Evolutionary conservation across 495 filamentous ascomycete species (phyloP).

Genomic region (Penicillium canescens): DNA sequence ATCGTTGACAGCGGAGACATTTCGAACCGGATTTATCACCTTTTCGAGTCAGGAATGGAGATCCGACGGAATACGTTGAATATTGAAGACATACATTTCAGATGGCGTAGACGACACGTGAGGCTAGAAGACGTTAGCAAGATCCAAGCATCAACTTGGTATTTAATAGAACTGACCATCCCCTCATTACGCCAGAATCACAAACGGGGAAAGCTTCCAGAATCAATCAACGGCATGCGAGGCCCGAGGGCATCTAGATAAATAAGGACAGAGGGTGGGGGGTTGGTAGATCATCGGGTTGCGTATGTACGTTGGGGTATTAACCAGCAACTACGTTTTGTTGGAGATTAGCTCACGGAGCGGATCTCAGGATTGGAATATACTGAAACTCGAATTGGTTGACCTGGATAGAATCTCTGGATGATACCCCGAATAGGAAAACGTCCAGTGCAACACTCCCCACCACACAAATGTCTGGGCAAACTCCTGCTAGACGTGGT

Average conservation of each 20-base stretch:
- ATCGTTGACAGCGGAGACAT: slow-evolving; percentile 46
- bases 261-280: slow-evolving; percentile 15
- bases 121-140: slow-evolving; percentile 29
- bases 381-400: slow-evolving; percentile 9
- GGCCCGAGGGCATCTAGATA: slow-evolving; percentile 18
- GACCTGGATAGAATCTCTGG: not conserved
- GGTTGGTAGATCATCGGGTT: slow-evolving; percentile 20
- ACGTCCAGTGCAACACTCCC: slow-evolving; percentile 20
- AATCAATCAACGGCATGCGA: slow-evolving; percentile 23
- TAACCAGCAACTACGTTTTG: slow-evolving; percentile 2
- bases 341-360: slow-evolving; percentile 24
- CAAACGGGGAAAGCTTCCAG: slow-evolving; percentile 27
- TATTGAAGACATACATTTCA: slow-evolving; percentile 36
- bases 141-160: not conserved
- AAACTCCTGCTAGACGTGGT: slow-evolving; percentile 13
- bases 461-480: slow-evolving; percentile 18
- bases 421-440: not conserved
- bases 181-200: slow-evolving; percentile 41
- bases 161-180: slow-evolving; percentile 35
- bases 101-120: slow-evolving; percentile 48
- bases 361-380: slow-evolving; percentile 11
- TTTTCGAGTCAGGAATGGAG: slow-evolving; percentile 9
- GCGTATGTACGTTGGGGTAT: slow-evolving; percentile 16
- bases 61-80: not conserved
- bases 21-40: slow-evolving; percentile 44